Percentiles rank a stretch among this genome's conserved stretches.
phyloP scores from a whole-genome alignment of 2,329 filamentous ascomycete species.

The Apiospora arundinis region DNA sequence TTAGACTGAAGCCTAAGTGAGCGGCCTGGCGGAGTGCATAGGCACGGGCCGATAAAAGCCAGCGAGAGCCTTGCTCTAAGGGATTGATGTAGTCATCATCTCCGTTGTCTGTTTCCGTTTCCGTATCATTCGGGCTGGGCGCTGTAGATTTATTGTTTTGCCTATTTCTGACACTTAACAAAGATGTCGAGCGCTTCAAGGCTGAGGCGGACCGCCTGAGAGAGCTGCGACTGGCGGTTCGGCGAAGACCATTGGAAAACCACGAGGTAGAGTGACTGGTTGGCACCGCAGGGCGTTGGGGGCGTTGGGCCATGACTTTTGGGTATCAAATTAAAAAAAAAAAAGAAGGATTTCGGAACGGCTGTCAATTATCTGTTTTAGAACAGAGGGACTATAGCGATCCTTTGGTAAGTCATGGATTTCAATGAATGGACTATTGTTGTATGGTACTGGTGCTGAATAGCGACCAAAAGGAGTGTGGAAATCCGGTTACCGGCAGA shows the following conservation, averaged over 20 bases:
- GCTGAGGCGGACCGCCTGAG: slow-evolving; percentile 7
- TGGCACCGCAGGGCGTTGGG: slow-evolving; percentile 1
- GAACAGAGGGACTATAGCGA: slow-evolving; percentile 1
- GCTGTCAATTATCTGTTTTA: neutral
- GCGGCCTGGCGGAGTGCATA: slow-evolving; percentile 32
- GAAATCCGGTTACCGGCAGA: slow-evolving; percentile 12
- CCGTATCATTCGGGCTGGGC: slow-evolving; percentile 7
- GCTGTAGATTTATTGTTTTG: neutral
- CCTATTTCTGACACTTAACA: neutral
- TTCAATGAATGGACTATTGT: neutral
- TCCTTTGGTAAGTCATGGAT: neutral
- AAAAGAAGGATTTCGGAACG: slow-evolving; percentile 1
- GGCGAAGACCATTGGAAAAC: slow-evolving; percentile 4
- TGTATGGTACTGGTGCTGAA: neutral
- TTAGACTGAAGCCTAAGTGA: slow-evolving; percentile 32
- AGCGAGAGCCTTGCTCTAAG: slow-evolving; percentile 26
- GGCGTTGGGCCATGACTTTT: neutral
- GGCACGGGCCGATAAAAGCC: slow-evolving; percentile 36
- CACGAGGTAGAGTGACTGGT: slow-evolving; percentile 17
- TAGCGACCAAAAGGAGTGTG: neutral
- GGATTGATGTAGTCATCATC: slow-evolving; percentile 26
- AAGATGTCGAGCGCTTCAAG: slow-evolving; percentile 12
- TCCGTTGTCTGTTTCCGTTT: neutral
- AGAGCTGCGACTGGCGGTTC: slow-evolving; percentile 13
- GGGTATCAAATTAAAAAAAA: neutral